These are phyloP conservation scores for Pseudozyma sp. DNA, from an alignment of 1,284 basidiomycete genomes.

Conservation along the genomic window DNA sequence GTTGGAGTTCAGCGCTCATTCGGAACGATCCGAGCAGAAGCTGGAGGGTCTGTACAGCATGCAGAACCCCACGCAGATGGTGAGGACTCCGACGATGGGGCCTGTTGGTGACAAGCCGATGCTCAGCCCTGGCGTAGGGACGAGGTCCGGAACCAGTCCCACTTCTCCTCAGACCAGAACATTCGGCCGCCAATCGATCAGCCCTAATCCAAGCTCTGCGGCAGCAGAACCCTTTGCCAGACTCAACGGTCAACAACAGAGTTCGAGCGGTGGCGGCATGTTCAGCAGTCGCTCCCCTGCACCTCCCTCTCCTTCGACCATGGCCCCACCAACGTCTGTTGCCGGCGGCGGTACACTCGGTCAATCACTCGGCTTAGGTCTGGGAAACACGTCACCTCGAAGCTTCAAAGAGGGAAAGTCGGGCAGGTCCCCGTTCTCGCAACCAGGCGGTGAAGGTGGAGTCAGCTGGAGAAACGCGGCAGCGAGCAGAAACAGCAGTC, in stretches of 20 bases:
- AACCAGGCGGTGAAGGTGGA: neutral
- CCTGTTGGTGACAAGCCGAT: slow-evolving; percentile 6
- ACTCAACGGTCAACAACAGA: slow-evolving; percentile 8
- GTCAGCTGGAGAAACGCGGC: slow-evolving; percentile 21
- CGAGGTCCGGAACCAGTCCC: slow-evolving; percentile 1
- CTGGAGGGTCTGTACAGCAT: slow-evolving; percentile 16
- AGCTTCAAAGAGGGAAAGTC: slow-evolving; percentile 1
- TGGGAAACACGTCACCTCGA: slow-evolving; percentile 17
- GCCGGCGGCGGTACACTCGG: slow-evolving; percentile 17
- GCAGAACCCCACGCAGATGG: slow-evolving; percentile 20
- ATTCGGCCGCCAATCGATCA: neutral
- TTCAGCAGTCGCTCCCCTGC: slow-evolving; percentile 13
- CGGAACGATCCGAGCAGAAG: slow-evolving; percentile 9
- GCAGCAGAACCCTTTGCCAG: slow-evolving; percentile 4
- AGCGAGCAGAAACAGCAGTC: slow-evolving; percentile 10
- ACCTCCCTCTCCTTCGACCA: neutral
- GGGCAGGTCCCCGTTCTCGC: neutral
- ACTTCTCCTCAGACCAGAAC: slow-evolving; percentile 17
- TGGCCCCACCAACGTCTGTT: neutral
- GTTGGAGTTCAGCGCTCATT: slow-evolving; percentile 48
- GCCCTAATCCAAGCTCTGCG: slow-evolving; percentile 2
- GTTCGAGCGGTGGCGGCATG: neutral
- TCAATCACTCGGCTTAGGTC: slow-evolving; percentile 26
- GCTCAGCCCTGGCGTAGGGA: slow-evolving; percentile 1
- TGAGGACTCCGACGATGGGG: slow-evolving; percentile 15